Evolutionary conservation across 2,329 filamentous ascomycete species (phyloP), one percentile per base, ranked within the genome.

Genomic region (Colletotrichum kahawae): DNA sequence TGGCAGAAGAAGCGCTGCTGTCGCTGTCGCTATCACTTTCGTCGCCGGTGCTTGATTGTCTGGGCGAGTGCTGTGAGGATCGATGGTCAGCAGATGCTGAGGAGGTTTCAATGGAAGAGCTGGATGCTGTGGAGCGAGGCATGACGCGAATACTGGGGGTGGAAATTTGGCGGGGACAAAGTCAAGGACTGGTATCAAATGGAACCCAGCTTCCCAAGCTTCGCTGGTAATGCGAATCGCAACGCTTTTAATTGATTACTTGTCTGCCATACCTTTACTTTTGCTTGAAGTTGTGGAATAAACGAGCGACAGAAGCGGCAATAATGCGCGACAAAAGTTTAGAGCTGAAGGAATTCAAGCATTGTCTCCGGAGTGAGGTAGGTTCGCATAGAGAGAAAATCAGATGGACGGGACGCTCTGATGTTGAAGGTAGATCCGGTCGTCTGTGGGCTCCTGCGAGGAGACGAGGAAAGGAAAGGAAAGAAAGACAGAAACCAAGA

Each of bases 81-180:
- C 81, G 82, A 71, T 77, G 80, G 65, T 80, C 80, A 24, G 57
- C 57, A 62, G 57, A 34, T 62, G 57, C 57, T 33, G 85, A 85
- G 18, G 82, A 79, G 43, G 81, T 79, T 77, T 84, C 82, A 77
- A 80, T 79, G 57, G 81, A 78, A 70, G 82, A 80, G 66, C 73
- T 76, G 31, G 78, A 75, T 16, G 77, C 77, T 27, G 83, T 86
- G 31, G 85, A 85, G 77, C 86, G 85, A 80, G 85, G 84, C 84
- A 87, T 87, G 75, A 75, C 70, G 66, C 67, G 65, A 73, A 71
- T 31, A 51, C 54, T 48, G 24, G 54, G 51, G 65, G 18, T 62
- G 31, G 73, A 64, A 51, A 24, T 74, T 70, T 74, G 74, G 71
- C 71, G 71, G 74, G 74, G 74, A 74, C 60, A 69, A 24, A 63